Evolutionary conservation across 2,329 filamentous ascomycete species (phyloP).

Genomic region (Verticillium albo-atrum): DNA sequence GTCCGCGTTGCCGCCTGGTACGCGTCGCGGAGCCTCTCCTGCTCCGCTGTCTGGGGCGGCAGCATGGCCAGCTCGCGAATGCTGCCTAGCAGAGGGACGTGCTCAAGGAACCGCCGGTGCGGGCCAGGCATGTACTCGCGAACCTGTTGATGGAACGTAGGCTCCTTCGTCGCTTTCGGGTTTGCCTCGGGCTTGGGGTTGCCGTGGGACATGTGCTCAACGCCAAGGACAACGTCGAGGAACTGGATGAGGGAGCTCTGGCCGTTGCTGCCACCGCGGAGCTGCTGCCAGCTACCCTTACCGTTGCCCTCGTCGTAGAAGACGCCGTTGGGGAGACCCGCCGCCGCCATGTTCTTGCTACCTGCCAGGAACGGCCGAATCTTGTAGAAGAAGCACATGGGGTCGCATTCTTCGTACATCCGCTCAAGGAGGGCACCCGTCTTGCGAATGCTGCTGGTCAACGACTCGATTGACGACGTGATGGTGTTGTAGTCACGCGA

Average conservation of each 20-base stretch:
- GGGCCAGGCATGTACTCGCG: constrained; percentile 85
- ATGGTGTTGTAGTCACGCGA: constrained; percentile 56
- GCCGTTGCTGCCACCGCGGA: constrained; percentile 87
- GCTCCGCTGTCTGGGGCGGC: constrained; percentile 50
- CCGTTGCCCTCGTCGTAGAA: constrained; percentile 75
- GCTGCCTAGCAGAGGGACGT: constrained; percentile 66
- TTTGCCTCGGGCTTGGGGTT: constrained; percentile 21
- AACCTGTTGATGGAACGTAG: constrained; percentile 60
- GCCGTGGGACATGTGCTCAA: constrained; percentile 61
- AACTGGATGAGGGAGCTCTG: constrained; percentile 92
- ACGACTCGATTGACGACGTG: constrained; percentile 56
- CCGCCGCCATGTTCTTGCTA: constrained; percentile 85
- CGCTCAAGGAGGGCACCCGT: constrained; percentile 65
- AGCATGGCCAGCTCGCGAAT: constrained; percentile 64
- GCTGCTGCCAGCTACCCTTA: constrained; percentile 65
- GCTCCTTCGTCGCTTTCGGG: constrained; percentile 10
- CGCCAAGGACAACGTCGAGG: constrained; percentile 80
- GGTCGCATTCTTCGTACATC: constrained; percentile 89
- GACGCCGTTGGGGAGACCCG: constrained; percentile 77
- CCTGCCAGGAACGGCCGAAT: constrained; percentile 88
- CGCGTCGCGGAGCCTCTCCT: constrained; percentile 28
- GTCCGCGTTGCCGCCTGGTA: constrained; percentile 74
- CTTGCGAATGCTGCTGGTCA: constrained; percentile 64
- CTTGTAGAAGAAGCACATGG: constrained; percentile 81
- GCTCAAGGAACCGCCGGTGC: constrained; percentile 73